Evolutionary conservation across 441 rosid species (phyloP), one percentile per base, ranked within the genome.

Genomic region (Adansonia grandidieri): DNA sequence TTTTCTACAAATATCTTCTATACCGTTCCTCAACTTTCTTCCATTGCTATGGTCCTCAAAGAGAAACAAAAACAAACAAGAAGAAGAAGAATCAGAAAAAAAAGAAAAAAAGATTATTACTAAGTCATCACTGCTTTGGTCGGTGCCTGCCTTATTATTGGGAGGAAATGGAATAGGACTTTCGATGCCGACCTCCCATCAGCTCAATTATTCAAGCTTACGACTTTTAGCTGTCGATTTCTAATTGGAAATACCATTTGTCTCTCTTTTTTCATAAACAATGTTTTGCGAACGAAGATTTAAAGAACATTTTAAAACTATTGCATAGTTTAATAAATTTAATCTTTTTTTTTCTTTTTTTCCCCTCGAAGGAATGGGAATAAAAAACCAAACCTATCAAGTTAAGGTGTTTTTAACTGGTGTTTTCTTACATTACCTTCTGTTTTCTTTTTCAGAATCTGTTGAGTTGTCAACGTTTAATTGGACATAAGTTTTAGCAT

Each of bases 131-230:
- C 32, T 6, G 19, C 13, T 14, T 8, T 8, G 60, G 44, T 2
- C 6, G 63, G 22, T 71, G 76, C 80, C 42, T 24, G 17, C 66
- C 66, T 61, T 71, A 78, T 75, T 75, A 82, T 85, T 81, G 80
- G 75, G 51, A 62, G 68, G 73, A 71, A 67, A 80, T 67, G 73
- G 64, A 64, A 56, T 44, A 69, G 74, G n/a, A 37, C 32, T 68
- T 67, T n/a, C 61, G 78, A 73, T 62, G 74, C 37, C 68, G 81
- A 83, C 82, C 47, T 62, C 76, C 61, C 80, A 82, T 56, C 82
- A n/a, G 37, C 77, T 69, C 76, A 69, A 77, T 79, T 73, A 81
- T 81, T 37, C 47, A 71, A 69, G 19, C 20, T 19, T 2, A 9
- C 2, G 70, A 61, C 42, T 50, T 74, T 62, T 62, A 44, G 70